A percentile compares a stretch with the other conserved stretches of the same genome.
These are phyloP conservation scores for Antitrichia curtipendula DNA, from an alignment of 225 moss, liverwort and hornwort genomes.

Conservation along the genomic window DNA sequence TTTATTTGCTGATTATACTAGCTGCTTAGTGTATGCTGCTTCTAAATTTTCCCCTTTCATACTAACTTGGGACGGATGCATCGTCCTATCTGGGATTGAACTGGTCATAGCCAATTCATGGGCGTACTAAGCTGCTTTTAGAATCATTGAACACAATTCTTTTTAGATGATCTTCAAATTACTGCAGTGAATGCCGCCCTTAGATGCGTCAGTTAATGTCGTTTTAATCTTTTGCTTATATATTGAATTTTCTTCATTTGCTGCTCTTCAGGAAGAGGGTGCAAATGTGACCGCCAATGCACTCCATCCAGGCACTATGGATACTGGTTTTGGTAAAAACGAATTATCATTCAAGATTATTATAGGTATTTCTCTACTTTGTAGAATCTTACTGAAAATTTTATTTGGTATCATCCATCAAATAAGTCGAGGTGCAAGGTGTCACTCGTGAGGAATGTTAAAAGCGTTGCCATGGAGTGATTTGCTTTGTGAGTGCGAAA, in stretches of 20 bases:
- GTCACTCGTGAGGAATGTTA: background rate
- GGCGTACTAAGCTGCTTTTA: background rate
- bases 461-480: background rate
- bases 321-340: conserved; percentile 15
- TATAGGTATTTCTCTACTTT: background rate
- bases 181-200: background rate
- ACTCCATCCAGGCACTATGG: conserved; percentile 33
- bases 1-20: background rate
- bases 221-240: background rate
- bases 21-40: background rate
- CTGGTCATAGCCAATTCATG: background rate
- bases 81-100: background rate
- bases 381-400: background rate
- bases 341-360: background rate
- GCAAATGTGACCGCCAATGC: conserved; percentile 35
- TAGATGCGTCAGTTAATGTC: background rate
- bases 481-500: background rate
- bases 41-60: background rate
- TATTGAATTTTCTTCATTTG: background rate
- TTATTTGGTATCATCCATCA: background rate
- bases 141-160: background rate
- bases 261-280: conserved; percentile 23
- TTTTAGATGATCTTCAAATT: background rate
- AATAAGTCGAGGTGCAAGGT: background rate
- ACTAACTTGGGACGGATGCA: background rate